Conservation (phyloP, 73 alveolate genomes). For the Blepharisma stoltei region DNA sequence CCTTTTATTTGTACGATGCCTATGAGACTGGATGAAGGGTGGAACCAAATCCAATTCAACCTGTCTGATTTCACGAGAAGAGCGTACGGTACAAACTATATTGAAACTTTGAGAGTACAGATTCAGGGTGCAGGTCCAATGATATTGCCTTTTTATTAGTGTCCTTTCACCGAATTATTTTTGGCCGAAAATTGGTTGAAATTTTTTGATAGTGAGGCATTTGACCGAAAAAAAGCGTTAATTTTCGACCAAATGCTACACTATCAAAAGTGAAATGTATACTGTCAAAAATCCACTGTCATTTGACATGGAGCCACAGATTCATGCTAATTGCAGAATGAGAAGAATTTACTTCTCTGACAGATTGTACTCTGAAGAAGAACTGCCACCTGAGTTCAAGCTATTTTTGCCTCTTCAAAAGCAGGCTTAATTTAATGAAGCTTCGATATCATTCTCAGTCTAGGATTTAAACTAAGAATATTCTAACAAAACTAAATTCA, state of each 20-base stretch:
- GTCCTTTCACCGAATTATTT: no score
- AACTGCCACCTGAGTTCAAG: conserved; percentile 72
- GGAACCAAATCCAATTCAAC: conserved; percentile 68
- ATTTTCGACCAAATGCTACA: no score
- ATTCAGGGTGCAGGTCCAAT: no score
- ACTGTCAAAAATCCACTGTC: no score
- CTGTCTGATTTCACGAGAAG: conserved; percentile 71
- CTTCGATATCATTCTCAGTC: no score
- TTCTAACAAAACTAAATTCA: no score
- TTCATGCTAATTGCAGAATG: conserved; percentile 73
- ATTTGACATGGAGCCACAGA: no score
- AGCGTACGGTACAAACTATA: conserved; percentile 70
- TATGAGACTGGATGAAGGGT: conserved; percentile 74
- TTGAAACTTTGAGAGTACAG: conserved; percentile 53
- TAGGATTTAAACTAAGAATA: no score
- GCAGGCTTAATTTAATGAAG: conserved; percentile 22
- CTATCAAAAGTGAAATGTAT: no score
- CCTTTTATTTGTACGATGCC: conserved; percentile 97
- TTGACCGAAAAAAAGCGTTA: no score
- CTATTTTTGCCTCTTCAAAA: conserved; percentile 53
- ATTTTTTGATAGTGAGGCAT: no score
- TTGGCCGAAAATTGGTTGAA: no score
- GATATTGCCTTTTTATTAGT: background rate
- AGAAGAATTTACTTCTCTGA: conserved; percentile 74
- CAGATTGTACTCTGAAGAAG: conserved; percentile 59